phyloP scores from a whole-genome alignment of 352 stramenopile species.

The Phytophthora foliorum region DNA sequence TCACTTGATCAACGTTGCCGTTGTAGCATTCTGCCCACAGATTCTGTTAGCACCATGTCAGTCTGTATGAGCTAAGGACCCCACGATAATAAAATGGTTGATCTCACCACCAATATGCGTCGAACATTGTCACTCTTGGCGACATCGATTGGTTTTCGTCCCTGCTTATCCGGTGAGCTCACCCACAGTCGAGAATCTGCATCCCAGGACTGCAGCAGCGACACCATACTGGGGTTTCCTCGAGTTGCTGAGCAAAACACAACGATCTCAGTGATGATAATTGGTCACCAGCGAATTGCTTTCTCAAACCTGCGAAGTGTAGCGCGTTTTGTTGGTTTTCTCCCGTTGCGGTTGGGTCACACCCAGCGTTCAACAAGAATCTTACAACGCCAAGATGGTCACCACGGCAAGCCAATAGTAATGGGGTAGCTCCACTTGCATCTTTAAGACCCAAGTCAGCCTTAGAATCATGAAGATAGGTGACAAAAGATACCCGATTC shows the following conservation, averaged over 20 bases:
- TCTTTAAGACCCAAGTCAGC: constrained; percentile 56
- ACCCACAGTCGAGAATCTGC: constrained; percentile 44
- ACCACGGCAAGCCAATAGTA: constrained; percentile 48
- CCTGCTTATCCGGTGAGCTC: constrained; percentile 39
- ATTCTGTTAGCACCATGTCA: constrained; percentile 31
- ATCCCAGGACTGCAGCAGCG: constrained; percentile 64
- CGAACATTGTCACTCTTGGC: constrained; percentile 38
- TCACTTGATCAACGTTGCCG: constrained; percentile 43
- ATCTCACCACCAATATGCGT: constrained; percentile 43
- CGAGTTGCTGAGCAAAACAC: constrained; percentile 28
- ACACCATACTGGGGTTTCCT: constrained; percentile 39
- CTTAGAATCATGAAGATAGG: constrained; percentile 36
- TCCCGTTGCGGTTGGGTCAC: constrained; percentile 42
- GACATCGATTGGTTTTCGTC: constrained; percentile 49
- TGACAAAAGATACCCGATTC: constrained; percentile 33
- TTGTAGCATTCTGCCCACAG: constrained; percentile 51
- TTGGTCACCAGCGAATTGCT: neutral
- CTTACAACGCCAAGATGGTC: constrained; percentile 33
- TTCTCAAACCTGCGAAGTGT: constrained; percentile 47
- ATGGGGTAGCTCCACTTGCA: constrained; percentile 41
- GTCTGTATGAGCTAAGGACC: neutral
- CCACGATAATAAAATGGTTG: neutral
- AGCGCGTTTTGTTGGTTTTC: constrained; percentile 50
- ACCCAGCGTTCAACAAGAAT: constrained; percentile 44
- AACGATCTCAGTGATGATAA: neutral